Evolutionary conservation across 345 rosid genomes (phyloP).

Genomic region (Ceriops tagal): DNA sequence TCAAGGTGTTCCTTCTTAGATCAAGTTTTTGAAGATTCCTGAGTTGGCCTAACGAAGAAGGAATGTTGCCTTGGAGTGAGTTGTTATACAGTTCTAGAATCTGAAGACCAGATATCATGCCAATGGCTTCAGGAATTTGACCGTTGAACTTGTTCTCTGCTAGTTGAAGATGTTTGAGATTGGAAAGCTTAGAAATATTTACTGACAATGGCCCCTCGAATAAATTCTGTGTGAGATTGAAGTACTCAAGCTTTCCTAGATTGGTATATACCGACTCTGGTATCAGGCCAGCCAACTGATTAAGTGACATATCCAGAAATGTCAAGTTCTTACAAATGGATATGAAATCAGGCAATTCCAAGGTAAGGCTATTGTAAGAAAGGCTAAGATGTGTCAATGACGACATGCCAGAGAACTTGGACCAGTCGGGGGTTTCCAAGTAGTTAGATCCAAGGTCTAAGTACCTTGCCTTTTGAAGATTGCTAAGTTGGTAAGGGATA

Average conservation of each 20-base stretch:
- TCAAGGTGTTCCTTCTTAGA: slow-evolving; percentile 37
- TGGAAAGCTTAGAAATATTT: slow-evolving; percentile 48
- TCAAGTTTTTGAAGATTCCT: slow-evolving; percentile 37
- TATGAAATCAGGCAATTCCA: slow-evolving; percentile 49
- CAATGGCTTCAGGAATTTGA: slow-evolving; percentile 40
- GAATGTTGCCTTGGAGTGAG: slow-evolving; percentile 46
- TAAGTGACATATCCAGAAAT: slow-evolving; percentile 50
- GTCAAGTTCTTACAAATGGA: slow-evolving; percentile 40
- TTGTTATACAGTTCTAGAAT: slow-evolving; percentile 38
- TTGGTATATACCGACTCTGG: slow-evolving; percentile 41
- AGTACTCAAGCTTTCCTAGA: slow-evolving; percentile 40
- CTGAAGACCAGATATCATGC: slow-evolving; percentile 38
- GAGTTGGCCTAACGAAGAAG: slow-evolving; percentile 53
- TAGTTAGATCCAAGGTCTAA: slow-evolving; percentile 57
- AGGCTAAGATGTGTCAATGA: slow-evolving; percentile 47
- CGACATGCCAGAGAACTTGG: slow-evolving; percentile 46
- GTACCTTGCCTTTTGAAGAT: slow-evolving; percentile 43
- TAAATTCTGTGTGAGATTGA: slow-evolving; percentile 37
- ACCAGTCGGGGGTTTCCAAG: slow-evolving; percentile 50
- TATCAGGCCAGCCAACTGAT: slow-evolving; percentile 38
- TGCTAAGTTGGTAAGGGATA: slow-evolving; percentile 43
- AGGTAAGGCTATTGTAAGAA: slow-evolving; percentile 20
- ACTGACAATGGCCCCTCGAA: slow-evolving; percentile 43
- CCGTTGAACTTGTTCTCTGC: slow-evolving; percentile 38
- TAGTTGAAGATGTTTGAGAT: slow-evolving; percentile 38